A percentile compares a stretch with the other conserved stretches of the same genome.
phyloP scores from a whole-genome alignment of 345 rosid species.

The Arabidopsis suecica region DNA sequence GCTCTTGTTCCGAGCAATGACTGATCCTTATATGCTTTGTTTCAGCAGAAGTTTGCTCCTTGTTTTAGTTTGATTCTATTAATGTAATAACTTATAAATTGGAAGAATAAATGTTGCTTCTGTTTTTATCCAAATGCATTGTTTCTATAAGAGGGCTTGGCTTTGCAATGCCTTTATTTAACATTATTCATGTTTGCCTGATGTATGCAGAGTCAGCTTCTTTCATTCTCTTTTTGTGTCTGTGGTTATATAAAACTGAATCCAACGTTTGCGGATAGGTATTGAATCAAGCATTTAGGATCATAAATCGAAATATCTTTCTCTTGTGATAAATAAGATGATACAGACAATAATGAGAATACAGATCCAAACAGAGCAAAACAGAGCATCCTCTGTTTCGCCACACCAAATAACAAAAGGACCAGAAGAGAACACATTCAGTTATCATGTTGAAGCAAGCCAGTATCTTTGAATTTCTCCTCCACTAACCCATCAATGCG shows the following conservation, averaged over 20 bases:
- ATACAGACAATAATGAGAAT: not conserved
- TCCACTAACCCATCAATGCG: conserved; percentile 43
- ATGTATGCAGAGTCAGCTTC: not conserved
- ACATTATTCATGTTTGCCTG: not conserved
- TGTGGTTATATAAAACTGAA: not conserved
- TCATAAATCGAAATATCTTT: conserved; percentile 24
- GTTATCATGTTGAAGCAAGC: conserved; percentile 41
- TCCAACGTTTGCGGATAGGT: too few relatives aligned
- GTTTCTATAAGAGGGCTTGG: not conserved
- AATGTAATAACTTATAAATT: not conserved
- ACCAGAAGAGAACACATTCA: conserved; percentile 10
- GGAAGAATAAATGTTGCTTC: not conserved
- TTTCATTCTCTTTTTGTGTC: not conserved
- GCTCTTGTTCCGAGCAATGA: not conserved
- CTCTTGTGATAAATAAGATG: conserved; percentile 28
- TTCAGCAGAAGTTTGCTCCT: not conserved
- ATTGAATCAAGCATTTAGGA: not conserved
- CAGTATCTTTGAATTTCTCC: conserved; percentile 46
- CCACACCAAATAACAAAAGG: not conserved
- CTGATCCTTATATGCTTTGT: conserved; percentile 22
- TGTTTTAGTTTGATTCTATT: not conserved
- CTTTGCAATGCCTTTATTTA: not conserved
- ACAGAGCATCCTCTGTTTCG: conserved; percentile 42
- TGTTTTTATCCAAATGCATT: not conserved
- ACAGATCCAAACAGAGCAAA: conserved; percentile 29